Conservation (phyloP, 2,329 filamentous ascomycete species). For the Alternaria atra region DNA sequence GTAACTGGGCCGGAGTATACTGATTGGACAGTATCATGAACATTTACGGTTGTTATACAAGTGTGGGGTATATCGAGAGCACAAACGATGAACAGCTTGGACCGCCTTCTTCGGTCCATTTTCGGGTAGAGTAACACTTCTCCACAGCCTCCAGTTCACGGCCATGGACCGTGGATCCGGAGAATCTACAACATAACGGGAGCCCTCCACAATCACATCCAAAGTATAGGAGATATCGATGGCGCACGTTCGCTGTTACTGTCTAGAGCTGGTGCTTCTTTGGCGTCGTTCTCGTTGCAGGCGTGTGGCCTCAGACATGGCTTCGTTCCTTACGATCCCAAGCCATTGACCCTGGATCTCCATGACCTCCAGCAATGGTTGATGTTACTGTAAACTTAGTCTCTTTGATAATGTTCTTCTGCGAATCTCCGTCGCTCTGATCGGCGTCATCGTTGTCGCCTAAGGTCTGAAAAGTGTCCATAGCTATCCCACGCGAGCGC, state of each 20-base stretch:
- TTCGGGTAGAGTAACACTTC: not conserved
- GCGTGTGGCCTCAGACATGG: not conserved
- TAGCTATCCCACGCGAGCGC: constrained; percentile 17
- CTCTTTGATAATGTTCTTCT: constrained; percentile 54
- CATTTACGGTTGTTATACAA: not conserved
- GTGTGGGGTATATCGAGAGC: not conserved
- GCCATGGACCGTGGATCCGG: not conserved
- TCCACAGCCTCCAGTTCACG: not conserved
- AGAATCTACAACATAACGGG: not conserved
- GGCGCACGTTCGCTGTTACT: not conserved
- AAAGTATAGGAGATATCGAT: not conserved
- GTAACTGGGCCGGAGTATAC: not conserved
- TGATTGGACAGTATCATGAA: not conserved
- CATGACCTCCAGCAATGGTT: not conserved
- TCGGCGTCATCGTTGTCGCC: constrained; percentile 21
- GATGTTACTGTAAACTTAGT: constrained; percentile 34
- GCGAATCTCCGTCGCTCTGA: constrained; percentile 41
- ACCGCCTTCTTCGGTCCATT: not conserved
- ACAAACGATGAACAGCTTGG: not conserved
- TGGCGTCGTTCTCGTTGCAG: not conserved
- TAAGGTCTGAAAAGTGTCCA: constrained; percentile 29
- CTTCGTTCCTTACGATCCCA: constrained; percentile 5
- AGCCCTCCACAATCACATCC: not conserved
- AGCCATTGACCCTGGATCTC: not conserved
- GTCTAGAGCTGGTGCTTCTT: not conserved